These are phyloP conservation scores for Cryphonectria radicalis DNA, from an alignment of 2,329 filamentous ascomycete genomes.

Conservation along the genomic window DNA sequence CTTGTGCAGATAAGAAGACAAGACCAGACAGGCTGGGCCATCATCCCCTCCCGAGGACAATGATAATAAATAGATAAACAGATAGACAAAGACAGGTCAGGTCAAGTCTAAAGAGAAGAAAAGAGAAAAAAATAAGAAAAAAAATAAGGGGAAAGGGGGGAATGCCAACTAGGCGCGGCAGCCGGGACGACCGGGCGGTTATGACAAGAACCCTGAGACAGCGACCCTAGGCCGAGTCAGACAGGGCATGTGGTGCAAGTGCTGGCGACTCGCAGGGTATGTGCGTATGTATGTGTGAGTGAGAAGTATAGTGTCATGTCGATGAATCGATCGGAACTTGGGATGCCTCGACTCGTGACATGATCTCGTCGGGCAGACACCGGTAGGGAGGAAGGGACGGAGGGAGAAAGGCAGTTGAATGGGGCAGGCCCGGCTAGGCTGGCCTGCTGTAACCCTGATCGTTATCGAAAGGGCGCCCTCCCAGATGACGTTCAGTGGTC, in stretches of 20 bases:
- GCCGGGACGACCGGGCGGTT: constrained; percentile 19
- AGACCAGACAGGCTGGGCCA: neutral
- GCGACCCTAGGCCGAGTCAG: constrained; percentile 29
- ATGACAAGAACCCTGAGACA: constrained; percentile 15
- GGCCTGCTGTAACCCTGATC: neutral
- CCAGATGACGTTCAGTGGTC: neutral
- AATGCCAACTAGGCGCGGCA: constrained; percentile 26
- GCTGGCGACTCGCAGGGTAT: constrained; percentile 6
- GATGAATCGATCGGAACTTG: neutral
- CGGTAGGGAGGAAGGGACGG: neutral
- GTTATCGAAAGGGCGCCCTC: neutral
- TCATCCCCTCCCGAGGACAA: neutral
- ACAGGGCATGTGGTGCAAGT: constrained; percentile 13
- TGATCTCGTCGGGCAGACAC: neutral
- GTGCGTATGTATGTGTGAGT: neutral
- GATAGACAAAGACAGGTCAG: neutral
- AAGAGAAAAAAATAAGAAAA: neutral
- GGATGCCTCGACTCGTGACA: neutral
- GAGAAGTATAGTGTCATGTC: neutral
- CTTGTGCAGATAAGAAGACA: constrained; percentile 6
- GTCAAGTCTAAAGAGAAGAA: neutral
- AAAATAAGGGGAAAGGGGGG: neutral
- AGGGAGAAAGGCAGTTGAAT: neutral
- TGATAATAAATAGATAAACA: neutral
- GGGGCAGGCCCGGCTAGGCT: no score